Evolutionary conservation across 2,329 filamentous ascomycete species (phyloP).

Genomic region (Thermoascus crustaceus): DNA sequence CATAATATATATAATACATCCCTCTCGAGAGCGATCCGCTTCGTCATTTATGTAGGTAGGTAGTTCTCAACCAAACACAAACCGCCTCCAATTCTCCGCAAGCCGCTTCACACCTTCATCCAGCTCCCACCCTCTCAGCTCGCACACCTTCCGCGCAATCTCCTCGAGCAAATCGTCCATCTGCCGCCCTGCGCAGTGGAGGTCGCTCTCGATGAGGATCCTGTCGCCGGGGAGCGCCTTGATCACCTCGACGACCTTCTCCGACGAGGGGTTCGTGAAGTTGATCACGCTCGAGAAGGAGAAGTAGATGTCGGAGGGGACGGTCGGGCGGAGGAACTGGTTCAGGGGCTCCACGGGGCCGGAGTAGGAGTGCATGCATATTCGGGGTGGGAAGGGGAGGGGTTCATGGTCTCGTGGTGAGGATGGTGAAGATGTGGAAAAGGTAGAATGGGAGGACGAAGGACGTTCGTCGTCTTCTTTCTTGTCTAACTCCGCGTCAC

Average conservation of each 20-base stretch:
- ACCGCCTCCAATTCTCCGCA: slow-evolving; percentile 66
- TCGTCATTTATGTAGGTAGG: no score
- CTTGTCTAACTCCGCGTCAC: slow-evolving; percentile 17
- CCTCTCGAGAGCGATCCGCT: no score
- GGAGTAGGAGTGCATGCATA: slow-evolving; percentile 92
- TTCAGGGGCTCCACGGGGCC: slow-evolving; percentile 65
- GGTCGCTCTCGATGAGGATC: slow-evolving; percentile 80
- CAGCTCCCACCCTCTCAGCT: slow-evolving; percentile 68
- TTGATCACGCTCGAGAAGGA: slow-evolving; percentile 86
- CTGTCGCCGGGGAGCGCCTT: slow-evolving; percentile 66
- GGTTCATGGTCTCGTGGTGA: slow-evolving; percentile 13
- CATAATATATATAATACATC: no score
- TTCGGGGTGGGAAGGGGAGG: slow-evolving; percentile 70
- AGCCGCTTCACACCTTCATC: slow-evolving; percentile 61
- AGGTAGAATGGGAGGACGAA: slow-evolving; percentile 2
- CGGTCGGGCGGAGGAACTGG: slow-evolving; percentile 65
- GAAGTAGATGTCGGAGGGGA: slow-evolving; percentile 73
- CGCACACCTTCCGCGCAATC: slow-evolving; percentile 67
- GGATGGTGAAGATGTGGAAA: background rate
- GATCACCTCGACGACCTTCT: slow-evolving; percentile 59
- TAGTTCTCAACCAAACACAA: slow-evolving; percentile 54
- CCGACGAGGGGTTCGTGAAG: slow-evolving; percentile 47
- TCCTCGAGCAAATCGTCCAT: slow-evolving; percentile 75
- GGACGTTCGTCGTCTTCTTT: slow-evolving; percentile 12
- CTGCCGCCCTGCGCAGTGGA: slow-evolving; percentile 68